Evolutionary conservation across 2,329 filamentous ascomycete species (phyloP).

Genomic region (Venturia aucupariae): DNA sequence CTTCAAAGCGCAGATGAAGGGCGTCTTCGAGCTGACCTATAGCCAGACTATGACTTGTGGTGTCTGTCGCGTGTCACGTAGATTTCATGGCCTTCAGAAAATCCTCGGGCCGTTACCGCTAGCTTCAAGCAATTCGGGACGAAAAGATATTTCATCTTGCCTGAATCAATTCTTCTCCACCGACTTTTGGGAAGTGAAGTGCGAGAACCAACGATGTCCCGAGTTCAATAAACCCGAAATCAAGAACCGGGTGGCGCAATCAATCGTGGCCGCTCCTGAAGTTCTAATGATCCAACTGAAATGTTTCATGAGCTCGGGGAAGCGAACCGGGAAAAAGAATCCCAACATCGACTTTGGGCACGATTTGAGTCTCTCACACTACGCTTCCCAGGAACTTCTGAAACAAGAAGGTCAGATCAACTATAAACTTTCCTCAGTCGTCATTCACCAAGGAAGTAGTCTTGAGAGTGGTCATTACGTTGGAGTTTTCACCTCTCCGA

Average conservation of each 20-base stretch:
- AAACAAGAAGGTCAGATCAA: neutral
- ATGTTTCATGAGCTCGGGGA: neutral
- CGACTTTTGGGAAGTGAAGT: neutral
- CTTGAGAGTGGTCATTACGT: constrained; percentile 1
- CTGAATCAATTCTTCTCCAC: neutral
- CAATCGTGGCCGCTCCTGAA: constrained; percentile 1
- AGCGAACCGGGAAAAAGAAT: neutral
- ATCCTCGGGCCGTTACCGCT: neutral
- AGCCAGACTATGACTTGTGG: neutral
- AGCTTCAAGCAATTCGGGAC: neutral
- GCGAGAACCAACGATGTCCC: neutral
- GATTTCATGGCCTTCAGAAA: neutral
- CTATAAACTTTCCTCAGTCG: neutral
- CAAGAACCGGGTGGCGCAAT: neutral
- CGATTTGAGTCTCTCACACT: neutral
- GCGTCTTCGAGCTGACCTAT: neutral
- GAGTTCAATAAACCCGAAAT: neutral
- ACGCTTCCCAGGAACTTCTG: neutral
- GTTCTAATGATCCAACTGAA: constrained; percentile 6
- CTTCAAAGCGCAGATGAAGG: neutral
- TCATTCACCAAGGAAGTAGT: constrained; percentile 2
- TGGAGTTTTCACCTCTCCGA: neutral
- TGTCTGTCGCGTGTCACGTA: neutral
- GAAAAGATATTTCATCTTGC: neutral
- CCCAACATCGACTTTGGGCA: neutral